Evolutionary conservation across 768 basidiomycete genomes (phyloP).

Genomic region (Serendipita indica): DNA sequence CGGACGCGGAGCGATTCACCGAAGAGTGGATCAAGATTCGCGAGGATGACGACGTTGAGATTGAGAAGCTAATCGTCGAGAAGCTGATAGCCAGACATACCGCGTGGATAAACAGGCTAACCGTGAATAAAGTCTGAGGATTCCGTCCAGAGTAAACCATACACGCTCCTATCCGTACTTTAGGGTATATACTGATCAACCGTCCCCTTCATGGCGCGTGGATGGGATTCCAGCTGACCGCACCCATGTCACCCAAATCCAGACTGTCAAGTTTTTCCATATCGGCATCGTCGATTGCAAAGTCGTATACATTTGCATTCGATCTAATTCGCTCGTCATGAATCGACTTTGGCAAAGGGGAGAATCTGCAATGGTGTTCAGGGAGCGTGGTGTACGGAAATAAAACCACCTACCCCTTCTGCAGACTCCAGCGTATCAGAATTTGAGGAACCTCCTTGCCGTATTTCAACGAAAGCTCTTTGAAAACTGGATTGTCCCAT

Average conservation of each 20-base stretch:
- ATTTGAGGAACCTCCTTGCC: constrained; percentile 58
- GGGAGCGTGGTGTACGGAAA: not conserved
- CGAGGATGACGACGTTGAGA: constrained; percentile 47
- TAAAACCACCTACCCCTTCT: constrained; percentile 46
- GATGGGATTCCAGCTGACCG: constrained; percentile 76
- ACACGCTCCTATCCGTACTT: not conserved
- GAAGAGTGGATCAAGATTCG: constrained; percentile 21
- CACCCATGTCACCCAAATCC: constrained; percentile 58
- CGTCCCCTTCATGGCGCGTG: constrained; percentile 22
- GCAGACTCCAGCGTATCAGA: constrained; percentile 80
- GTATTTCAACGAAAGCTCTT: constrained; percentile 44
- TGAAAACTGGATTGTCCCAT: constrained; percentile 39
- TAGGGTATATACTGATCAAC: not conserved
- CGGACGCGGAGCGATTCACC: constrained; percentile 29
- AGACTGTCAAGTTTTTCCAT: constrained; percentile 50
- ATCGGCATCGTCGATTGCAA: constrained; percentile 50
- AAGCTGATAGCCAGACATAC: constrained; percentile 64
- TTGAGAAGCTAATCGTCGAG: constrained; percentile 79
- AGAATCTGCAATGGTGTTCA: constrained; percentile 33
- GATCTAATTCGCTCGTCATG: constrained; percentile 53
- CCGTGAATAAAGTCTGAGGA: not conserved
- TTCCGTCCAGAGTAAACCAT: not conserved
- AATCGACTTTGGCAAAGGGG: constrained; percentile 66
- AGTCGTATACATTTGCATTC: constrained; percentile 64
- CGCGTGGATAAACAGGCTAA: constrained; percentile 35